Percentiles rank a stretch among this genome's conserved stretches.
These are phyloP conservation scores for Pestalotiopsis sp. DNA, from an alignment of 2,329 filamentous ascomycete species.

Conservation along the genomic window DNA sequence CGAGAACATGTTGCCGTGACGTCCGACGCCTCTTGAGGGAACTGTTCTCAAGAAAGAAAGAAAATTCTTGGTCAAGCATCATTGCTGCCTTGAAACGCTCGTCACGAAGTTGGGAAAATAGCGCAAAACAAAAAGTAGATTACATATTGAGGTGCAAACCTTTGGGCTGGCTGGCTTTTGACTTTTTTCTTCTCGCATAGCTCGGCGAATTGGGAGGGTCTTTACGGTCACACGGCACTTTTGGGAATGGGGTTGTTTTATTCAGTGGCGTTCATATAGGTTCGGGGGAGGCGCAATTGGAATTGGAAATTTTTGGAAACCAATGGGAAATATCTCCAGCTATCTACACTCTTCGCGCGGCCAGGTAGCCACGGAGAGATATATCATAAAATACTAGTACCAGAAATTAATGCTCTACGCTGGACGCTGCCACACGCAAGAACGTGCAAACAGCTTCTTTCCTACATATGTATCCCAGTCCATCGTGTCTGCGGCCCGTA, in stretches of 20 bases:
- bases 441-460: background rate
- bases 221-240: background rate
- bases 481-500: background rate
- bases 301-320: background rate
- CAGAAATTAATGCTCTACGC: background rate
- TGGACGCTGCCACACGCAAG: background rate
- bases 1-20: background rate
- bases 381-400: background rate
- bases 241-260: background rate
- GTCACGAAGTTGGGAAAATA: background rate
- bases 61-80: background rate
- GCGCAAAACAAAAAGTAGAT: background rate
- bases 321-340: background rate
- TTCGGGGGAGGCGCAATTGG: background rate
- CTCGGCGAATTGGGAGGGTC: background rate
- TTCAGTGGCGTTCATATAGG: background rate
- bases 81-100: background rate
- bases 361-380: background rate
- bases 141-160: slow-evolving; percentile 3
- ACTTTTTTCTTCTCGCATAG: background rate
- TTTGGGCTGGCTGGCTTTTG: background rate
- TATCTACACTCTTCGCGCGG: background rate
- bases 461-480: background rate
- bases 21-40: background rate
- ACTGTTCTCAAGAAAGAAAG: background rate